Evolutionary conservation across 768 basidiomycete species (phyloP).

Genomic region (Tulasnella sp.): DNA sequence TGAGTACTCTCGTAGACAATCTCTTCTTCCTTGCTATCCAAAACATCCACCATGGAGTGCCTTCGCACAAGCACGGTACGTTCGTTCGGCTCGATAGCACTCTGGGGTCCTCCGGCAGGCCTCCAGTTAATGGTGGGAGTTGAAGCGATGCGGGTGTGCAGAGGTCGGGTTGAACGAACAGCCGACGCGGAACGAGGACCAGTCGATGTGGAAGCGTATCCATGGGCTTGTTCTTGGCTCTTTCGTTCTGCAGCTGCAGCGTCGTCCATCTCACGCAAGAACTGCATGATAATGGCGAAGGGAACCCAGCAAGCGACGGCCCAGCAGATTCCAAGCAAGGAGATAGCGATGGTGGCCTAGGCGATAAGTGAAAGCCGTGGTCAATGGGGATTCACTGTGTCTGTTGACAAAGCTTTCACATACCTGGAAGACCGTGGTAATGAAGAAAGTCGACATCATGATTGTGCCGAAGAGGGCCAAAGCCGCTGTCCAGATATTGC

Average conservation of each 20-base stretch:
- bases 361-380: conserved; percentile 7
- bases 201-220: conserved; percentile 15
- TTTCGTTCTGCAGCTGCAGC: conserved; percentile 31
- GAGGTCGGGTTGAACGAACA: conserved; percentile 34
- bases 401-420: conserved; percentile 26
- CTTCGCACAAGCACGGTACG: conserved; percentile 40
- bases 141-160: conserved; percentile 38
- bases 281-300: conserved; percentile 94
- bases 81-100: conserved; percentile 34
- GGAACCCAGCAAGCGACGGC: conserved; percentile 98
- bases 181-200: conserved; percentile 16
- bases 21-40: conserved; percentile 34
- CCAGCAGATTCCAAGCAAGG: conserved; percentile 89
- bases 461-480: conserved; percentile 73
- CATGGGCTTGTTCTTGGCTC: not conserved
- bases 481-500: conserved; percentile 92
- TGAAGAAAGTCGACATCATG: conserved; percentile 80
- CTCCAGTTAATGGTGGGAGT: conserved; percentile 36
- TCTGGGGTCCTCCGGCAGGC: conserved; percentile 17
- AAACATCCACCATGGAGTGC: conserved; percentile 37
- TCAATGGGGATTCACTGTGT: not conserved
- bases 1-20: conserved; percentile 38
- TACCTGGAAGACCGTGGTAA: conserved; percentile 71
- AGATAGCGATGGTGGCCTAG: conserved; percentile 76
- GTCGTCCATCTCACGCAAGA: conserved; percentile 67